These are phyloP conservation scores for Heliamphora pulchella DNA, from an alignment of 179 eudicot genomes.

Conservation along the genomic window DNA sequence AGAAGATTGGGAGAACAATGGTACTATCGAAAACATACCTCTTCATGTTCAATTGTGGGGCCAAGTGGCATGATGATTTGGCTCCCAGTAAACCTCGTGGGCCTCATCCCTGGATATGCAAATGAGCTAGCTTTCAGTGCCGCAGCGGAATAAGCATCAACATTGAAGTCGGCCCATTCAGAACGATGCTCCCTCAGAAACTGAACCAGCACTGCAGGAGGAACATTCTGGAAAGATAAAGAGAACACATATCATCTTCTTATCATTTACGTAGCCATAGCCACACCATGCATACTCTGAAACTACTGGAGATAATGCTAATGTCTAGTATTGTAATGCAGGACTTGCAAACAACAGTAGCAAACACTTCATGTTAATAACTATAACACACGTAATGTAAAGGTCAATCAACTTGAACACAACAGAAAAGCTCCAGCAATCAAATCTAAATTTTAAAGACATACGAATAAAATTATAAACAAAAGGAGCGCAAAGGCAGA, in stretches of 20 bases:
- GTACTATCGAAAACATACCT: slow-evolving; percentile 37
- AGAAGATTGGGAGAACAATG: neutral
- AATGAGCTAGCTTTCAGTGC: slow-evolving; percentile 72
- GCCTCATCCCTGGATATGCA: slow-evolving; percentile 59
- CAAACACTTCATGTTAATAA: too few relatives aligned
- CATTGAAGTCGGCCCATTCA: slow-evolving; percentile 93
- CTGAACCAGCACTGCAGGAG: slow-evolving; percentile 83
- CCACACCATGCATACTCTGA: neutral
- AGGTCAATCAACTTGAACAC: too few relatives aligned
- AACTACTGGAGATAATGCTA: neutral
- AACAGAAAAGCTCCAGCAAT: too few relatives aligned
- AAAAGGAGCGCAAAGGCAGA: too few relatives aligned
- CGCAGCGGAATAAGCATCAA: slow-evolving; percentile 90
- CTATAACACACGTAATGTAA: too few relatives aligned
- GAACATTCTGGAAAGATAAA: slow-evolving; percentile 57
- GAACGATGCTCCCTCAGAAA: slow-evolving; percentile 93
- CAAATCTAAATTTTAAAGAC: too few relatives aligned
- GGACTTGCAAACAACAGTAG: neutral
- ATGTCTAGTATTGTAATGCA: too few relatives aligned
- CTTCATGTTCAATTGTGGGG: slow-evolving; percentile 96
- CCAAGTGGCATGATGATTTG: slow-evolving; percentile 96
- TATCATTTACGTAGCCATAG: neutral
- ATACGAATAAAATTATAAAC: too few relatives aligned
- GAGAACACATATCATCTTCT: neutral
- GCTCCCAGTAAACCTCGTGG: slow-evolving; percentile 78